phyloP scores from a whole-genome alignment of 2,329 filamentous ascomycete species.

The Capronia coronata region DNA sequence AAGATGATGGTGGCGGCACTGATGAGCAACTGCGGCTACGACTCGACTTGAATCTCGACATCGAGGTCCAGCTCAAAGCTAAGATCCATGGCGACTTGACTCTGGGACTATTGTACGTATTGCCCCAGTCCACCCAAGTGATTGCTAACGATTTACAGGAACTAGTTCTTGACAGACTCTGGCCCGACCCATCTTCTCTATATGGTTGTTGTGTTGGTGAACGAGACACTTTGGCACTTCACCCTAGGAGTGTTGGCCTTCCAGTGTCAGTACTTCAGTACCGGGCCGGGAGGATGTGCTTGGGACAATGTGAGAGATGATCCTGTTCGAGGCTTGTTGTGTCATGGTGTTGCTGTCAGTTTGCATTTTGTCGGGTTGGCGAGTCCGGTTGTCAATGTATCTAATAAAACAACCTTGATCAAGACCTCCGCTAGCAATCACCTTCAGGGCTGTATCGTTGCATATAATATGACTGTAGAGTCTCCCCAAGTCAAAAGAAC shows the following conservation, averaged over 20 bases:
- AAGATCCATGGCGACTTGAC: conserved; percentile 59
- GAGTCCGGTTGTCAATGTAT: conserved; percentile 15
- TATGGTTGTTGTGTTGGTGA: background rate
- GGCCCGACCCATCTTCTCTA: background rate
- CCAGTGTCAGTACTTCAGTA: background rate
- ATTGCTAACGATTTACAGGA: conserved; percentile 25
- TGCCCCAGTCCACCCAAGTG: conserved; percentile 1
- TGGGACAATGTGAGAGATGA: background rate
- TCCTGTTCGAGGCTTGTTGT: background rate
- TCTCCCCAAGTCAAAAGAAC: too few relatives aligned
- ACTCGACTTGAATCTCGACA: conserved; percentile 56
- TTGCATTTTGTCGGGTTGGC: conserved; percentile 12
- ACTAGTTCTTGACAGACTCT: conserved; percentile 24
- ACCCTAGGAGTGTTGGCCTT: background rate
- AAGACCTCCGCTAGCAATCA: background rate
- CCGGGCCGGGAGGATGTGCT: background rate
- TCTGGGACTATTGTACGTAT: conserved; percentile 44
- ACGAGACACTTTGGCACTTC: background rate
- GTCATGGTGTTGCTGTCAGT: conserved; percentile 14
- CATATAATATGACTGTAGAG: too few relatives aligned
- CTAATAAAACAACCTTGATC: conserved; percentile 21
- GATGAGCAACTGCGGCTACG: conserved; percentile 46
- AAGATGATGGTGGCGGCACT: conserved; percentile 13
- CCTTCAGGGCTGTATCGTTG: too few relatives aligned
- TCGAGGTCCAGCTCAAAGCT: conserved; percentile 59